Conservation (phyloP, 139 green algal species). For the Coccomyxa sp. region DNA sequence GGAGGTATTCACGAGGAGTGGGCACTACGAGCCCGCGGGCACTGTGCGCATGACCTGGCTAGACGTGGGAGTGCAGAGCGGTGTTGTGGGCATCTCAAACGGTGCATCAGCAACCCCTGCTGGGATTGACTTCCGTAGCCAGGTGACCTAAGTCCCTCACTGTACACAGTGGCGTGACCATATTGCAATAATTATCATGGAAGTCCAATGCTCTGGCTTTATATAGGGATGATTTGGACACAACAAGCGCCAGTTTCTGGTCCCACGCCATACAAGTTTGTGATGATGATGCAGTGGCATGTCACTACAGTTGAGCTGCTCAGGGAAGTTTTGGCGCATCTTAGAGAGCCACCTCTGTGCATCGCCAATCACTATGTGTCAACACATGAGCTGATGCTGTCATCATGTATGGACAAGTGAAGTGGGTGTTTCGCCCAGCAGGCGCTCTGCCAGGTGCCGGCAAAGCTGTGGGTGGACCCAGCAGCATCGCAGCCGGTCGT, state of each 20-base stretch:
- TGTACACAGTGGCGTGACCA: neutral
- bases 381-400: neutral
- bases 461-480: neutral
- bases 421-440: neutral
- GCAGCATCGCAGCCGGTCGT: neutral
- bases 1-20: neutral
- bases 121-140: neutral
- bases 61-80: neutral
- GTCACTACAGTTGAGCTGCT: neutral
- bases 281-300: neutral
- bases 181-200: too few relatives aligned
- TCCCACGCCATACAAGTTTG: neutral
- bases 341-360: neutral
- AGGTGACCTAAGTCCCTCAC: neutral
- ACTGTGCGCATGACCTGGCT: neutral
- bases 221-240: neutral
- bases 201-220: neutral
- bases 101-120: neutral
- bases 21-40: neutral
- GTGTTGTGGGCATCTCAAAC: neutral
- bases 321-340: too few relatives aligned
- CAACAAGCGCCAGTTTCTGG: neutral
- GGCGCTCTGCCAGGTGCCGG: neutral
- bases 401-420: neutral
- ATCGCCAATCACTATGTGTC: neutral